These are phyloP conservation scores for Fusarium pseudoanthophilum DNA, from an alignment of 2,329 filamentous ascomycete species.

Conservation along the genomic window DNA sequence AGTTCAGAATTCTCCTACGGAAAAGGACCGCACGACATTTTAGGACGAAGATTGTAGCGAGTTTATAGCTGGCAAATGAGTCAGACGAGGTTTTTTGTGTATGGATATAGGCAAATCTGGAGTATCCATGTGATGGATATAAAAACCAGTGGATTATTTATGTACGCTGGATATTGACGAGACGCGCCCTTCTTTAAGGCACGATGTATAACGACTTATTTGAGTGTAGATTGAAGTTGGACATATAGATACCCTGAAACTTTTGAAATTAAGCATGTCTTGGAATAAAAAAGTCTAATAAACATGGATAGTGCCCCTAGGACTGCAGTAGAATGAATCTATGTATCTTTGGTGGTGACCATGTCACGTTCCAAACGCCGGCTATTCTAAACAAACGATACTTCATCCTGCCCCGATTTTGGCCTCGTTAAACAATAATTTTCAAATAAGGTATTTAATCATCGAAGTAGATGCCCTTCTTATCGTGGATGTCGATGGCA, in stretches of 20 bases:
- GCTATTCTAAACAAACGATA: conserved; percentile 38
- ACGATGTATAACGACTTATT: neutral
- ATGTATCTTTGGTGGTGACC: conserved; percentile 32
- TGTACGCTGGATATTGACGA: neutral
- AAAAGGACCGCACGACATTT: conserved; percentile 41
- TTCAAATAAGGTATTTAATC: conserved; percentile 63
- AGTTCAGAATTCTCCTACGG: conserved; percentile 34
- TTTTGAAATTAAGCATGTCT: neutral
- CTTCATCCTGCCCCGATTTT: conserved; percentile 8
- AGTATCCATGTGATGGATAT: neutral
- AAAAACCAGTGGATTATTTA: neutral
- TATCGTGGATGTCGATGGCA: conserved; percentile 81
- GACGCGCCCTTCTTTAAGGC: neutral
- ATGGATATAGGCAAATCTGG: neutral
- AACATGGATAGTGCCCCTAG: neutral
- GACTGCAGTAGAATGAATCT: conserved; percentile 20
- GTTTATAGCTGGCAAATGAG: neutral
- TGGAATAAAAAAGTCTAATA: conserved; percentile 3
- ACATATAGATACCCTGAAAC: neutral
- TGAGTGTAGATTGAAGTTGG: neutral
- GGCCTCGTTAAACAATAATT: neutral
- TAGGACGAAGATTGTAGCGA: conserved; percentile 3
- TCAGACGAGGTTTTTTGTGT: neutral
- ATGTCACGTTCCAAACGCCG: conserved; percentile 41
- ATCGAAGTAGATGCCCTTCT: conserved; percentile 94